Evolutionary conservation across 257 asterid species (phyloP), one percentile per base, ranked within the genome.

Genomic region (Nicotiana benthamiana): DNA sequence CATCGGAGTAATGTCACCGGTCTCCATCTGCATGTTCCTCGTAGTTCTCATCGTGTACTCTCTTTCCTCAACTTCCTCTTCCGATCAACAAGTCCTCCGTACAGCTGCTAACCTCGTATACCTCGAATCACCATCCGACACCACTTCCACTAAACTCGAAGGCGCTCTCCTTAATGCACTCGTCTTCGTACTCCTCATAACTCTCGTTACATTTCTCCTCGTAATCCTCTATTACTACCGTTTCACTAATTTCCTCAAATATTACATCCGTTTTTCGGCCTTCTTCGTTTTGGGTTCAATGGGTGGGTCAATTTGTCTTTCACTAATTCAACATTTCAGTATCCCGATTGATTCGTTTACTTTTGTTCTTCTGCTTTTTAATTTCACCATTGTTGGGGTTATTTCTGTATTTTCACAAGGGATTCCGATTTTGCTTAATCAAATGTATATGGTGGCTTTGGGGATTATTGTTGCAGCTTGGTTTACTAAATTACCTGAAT

Each of bases 1-100:
- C 83, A 86, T 91, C 43, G 97, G 92, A 76, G 96, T 95, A n/a
- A 95, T 95, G 98, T 86, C 97, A 3, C 98, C 99, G 0, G 99
- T 95, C 59, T 95, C 99, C 82, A 85, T 92, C 77, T 95, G 99
- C 87, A 95, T 95, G 99, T 82, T 93, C 64, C 90, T 93, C 32
- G 99, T 95, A 7, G 99, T 93, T 87, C 93, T 95, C 65, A 92
- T 95, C 20, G 94, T 95, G 86, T 91, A 90, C 89, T 81, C 95
- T 46, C 91, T 89, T 79, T 86, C 90, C 86, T 85, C 90, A 78
- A 88, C 97, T 22, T 30, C 91, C 80, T 6, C 89, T 79, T 6
- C 89, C 81, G 48, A 89, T 87, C 84, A 34, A 85, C 83, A 8
- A 84, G 65, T 83, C 80, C 59, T 93, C 88, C 94, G 93, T 66